Evolutionary conservation across 306 rosid species (phyloP).

Genomic region (Medicago ruthenica): DNA sequence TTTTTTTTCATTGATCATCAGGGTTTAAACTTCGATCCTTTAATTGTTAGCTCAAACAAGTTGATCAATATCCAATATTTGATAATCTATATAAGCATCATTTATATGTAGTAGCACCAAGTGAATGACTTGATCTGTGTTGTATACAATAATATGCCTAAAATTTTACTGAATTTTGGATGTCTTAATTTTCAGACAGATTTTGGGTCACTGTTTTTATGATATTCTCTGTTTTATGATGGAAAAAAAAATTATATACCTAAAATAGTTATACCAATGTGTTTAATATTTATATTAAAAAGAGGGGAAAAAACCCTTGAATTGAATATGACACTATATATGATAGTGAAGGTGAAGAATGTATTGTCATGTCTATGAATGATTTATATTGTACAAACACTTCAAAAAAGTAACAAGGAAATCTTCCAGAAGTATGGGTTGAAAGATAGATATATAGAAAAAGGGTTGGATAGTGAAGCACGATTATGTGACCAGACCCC

Average conservation of each 20-base stretch:
- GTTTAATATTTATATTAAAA: not conserved
- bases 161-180: no score
- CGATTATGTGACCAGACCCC: slow-evolving; percentile 20
- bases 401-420: not conserved
- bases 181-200: no score
- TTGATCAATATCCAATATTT: not conserved
- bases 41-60: not conserved
- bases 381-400: slow-evolving; percentile 2
- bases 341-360: not conserved
- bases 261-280: not conserved
- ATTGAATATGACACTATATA: slow-evolving; percentile 7
- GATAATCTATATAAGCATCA: not conserved
- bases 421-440: slow-evolving; percentile 19
- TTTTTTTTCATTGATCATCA: not conserved
- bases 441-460: not conserved
- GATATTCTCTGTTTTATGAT: no score
- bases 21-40: not conserved
- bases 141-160: not conserved
- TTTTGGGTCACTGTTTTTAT: no score
- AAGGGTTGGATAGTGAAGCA: slow-evolving; percentile 24
- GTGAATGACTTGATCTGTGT: not conserved
- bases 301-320: not conserved
- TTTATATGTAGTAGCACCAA: not conserved
- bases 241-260: not conserved
- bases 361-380: slow-evolving; percentile 24